A percentile compares a stretch with the other conserved stretches of the same genome.
Evolutionary conservation across 768 basidiomycete genomes (phyloP).

Genomic region (Mycena filopes): DNA sequence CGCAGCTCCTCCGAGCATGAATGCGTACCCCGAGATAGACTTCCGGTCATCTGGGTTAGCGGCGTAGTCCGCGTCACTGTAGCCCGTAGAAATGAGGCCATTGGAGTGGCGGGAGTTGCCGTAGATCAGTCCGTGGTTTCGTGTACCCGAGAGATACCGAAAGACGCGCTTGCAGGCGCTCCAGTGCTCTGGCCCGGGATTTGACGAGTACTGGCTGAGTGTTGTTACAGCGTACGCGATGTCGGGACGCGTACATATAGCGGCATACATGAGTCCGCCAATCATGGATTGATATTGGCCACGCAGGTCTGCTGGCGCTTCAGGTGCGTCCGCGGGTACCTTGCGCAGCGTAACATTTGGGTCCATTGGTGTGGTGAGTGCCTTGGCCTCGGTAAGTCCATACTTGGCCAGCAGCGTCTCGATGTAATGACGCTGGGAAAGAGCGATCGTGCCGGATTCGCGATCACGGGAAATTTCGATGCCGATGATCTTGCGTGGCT

Average conservation of each 20-base stretch:
- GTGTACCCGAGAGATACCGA: too few species aligned
- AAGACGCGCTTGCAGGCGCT: too few species aligned
- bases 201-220: too few species aligned
- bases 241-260: too few species aligned
- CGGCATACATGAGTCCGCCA: too few species aligned
- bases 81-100: background rate
- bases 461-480: constrained; percentile 37
- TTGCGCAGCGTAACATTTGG: constrained; percentile 13
- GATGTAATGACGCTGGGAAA: constrained; percentile 20
- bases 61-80: constrained; percentile 23
- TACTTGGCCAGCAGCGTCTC: constrained; percentile 14
- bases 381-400: constrained; percentile 12
- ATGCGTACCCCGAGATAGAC: constrained; percentile 22
- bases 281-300: too few species aligned
- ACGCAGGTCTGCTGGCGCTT: too few species aligned
- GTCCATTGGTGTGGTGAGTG: constrained; percentile 20
- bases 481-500: constrained; percentile 39
- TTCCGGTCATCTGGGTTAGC: too few species aligned
- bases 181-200: too few species aligned
- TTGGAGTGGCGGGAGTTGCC: background rate
- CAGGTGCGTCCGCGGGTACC: too few species aligned
- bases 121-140: constrained; percentile 13
- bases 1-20: constrained; percentile 23
- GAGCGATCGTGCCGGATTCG: constrained; percentile 5
- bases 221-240: too few species aligned